Evolutionary conservation across 163 green algal genomes (phyloP), one percentile per base, ranked within the genome.

Genomic region (Chlamydomonas reinhardtii): DNA sequence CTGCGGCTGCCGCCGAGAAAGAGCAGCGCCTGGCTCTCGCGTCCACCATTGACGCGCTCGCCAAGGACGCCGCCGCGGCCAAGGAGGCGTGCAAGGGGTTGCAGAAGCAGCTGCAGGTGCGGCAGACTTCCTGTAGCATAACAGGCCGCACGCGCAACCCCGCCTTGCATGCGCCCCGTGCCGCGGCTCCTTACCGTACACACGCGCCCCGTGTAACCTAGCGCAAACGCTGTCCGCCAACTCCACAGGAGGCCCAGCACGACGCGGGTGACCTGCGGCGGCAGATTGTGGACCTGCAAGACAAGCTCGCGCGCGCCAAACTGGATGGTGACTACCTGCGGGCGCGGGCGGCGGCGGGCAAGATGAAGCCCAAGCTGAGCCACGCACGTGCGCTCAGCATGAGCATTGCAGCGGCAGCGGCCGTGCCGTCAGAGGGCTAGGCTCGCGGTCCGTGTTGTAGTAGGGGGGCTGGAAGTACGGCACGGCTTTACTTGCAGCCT

Each of bases 291-390:
- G 54, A 76, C 16, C 65, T 74, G 48, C 27, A 19, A 17, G 74
- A 82, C 22, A 54, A 70, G 69, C 52, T 85, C 35, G 65, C 72
- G 4, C 74, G 75, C 0, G 29, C 73, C 4, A 54, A 39, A 37
- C 68, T 85, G 34, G 84, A 89, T 56, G 61, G 20, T 0, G 84
- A 89, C 24, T 89, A 89, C 69, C 75, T 89, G 37, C 34, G 69
- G 1, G 48, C 61, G 4, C 75, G 84, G 0, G 84, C 84, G 9
- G 74, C 56, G 6, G 84, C 75, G 43, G 70, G 75, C 29, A 81
- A 75, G 68, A 88, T 78, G 32, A 88, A 84, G 64, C 83, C 83
- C 64, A 88, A 83, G 73, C 73, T 88, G 14, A 74, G 65, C 48
- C 75, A 79, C 27, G 73, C 74, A 2, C 54, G 56, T 9, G 80